phyloP scores from a whole-genome alignment of 805 yeast genomes.

The Cyberlindnera maclurae region DNA sequence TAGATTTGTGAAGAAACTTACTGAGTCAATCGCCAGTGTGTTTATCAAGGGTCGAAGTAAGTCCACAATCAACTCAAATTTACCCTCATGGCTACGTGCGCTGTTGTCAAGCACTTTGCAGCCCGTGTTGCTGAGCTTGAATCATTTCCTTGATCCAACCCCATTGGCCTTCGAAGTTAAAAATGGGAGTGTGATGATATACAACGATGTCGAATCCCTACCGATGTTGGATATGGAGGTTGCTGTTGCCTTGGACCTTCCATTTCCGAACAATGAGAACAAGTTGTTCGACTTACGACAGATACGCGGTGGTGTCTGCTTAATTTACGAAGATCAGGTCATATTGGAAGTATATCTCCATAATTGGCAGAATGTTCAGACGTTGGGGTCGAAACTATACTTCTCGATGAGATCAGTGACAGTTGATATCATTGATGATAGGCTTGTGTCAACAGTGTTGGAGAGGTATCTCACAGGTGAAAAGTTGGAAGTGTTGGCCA shows the following conservation, averaged over 20 bases:
- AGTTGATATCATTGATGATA: slow-evolving; percentile 16
- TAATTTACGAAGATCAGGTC: slow-evolving; percentile 7
- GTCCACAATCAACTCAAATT: slow-evolving; percentile 8
- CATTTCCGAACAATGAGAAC: slow-evolving; percentile 8
- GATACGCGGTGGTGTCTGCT: slow-evolving; percentile 12
- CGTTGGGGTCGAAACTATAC: slow-evolving; percentile 3
- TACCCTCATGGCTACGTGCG: slow-evolving; percentile 14
- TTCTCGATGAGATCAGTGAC: slow-evolving; percentile 13
- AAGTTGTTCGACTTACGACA: slow-evolving; percentile 6
- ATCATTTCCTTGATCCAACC: not conserved
- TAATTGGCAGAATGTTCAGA: slow-evolving; percentile 20
- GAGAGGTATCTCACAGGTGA: slow-evolving; percentile 6
- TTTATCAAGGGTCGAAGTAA: slow-evolving; percentile 8
- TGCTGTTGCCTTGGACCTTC: slow-evolving; percentile 2
- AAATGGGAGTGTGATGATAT: slow-evolving; percentile 2
- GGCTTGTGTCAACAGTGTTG: slow-evolving; percentile 4
- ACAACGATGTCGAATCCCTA: slow-evolving; percentile 5
- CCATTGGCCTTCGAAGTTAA: slow-evolving; percentile 1
- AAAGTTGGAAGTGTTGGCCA: slow-evolving; percentile 1
- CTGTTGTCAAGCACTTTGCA: slow-evolving; percentile 10
- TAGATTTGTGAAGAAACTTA: slow-evolving; percentile 3
- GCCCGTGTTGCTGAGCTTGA: slow-evolving; percentile 5
- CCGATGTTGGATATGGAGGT: slow-evolving; percentile 7
- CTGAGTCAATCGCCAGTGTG: slow-evolving; percentile 2
- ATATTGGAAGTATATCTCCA: slow-evolving; percentile 12